phyloP scores from a whole-genome alignment of 2,329 filamentous ascomycete species.

The Diplodia intermedia region DNA sequence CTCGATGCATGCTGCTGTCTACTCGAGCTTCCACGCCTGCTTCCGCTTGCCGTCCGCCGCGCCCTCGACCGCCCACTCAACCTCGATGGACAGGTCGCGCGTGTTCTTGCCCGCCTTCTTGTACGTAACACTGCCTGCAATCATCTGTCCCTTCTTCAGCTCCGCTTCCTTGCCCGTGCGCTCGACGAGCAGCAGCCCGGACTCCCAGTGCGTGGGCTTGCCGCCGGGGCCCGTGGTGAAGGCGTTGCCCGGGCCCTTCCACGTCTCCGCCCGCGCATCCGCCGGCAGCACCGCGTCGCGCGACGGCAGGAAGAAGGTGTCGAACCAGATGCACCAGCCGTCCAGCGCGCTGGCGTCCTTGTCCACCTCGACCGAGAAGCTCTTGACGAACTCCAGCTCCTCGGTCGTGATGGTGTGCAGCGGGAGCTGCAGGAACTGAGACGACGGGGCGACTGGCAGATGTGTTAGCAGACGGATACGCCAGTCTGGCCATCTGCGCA shows the following conservation, averaged over 20 bases:
- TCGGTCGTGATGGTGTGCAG: slow-evolving; percentile 74
- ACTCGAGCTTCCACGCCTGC: slow-evolving; percentile 44
- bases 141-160: slow-evolving; percentile 61
- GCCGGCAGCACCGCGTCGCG: slow-evolving; percentile 57
- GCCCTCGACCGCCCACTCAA: slow-evolving; percentile 48
- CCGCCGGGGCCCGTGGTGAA: slow-evolving; percentile 86
- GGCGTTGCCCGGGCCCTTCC: slow-evolving; percentile 61
- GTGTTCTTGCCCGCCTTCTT: slow-evolving; percentile 62
- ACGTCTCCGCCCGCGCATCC: slow-evolving; percentile 65
- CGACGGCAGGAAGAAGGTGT: slow-evolving; percentile 83
- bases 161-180: slow-evolving; percentile 57
- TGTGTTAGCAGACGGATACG: slow-evolving; percentile 35
- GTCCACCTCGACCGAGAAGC: slow-evolving; percentile 68
- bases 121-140: slow-evolving; percentile 75
- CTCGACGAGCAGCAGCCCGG: slow-evolving; percentile 76
- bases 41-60: slow-evolving; percentile 36
- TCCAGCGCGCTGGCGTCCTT: slow-evolving; percentile 74
- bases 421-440: slow-evolving; percentile 76
- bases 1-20: slow-evolving; percentile 38
- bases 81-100: slow-evolving; percentile 49
- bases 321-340: slow-evolving; percentile 91
- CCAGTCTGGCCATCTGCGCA: slow-evolving; percentile 32
- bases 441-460: slow-evolving; percentile 52
- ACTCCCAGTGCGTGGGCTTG: slow-evolving; percentile 88
- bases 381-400: slow-evolving; percentile 77